Conservation (phyloP, 1,139 yeast genomes). For the Pichia sp. region DNA sequence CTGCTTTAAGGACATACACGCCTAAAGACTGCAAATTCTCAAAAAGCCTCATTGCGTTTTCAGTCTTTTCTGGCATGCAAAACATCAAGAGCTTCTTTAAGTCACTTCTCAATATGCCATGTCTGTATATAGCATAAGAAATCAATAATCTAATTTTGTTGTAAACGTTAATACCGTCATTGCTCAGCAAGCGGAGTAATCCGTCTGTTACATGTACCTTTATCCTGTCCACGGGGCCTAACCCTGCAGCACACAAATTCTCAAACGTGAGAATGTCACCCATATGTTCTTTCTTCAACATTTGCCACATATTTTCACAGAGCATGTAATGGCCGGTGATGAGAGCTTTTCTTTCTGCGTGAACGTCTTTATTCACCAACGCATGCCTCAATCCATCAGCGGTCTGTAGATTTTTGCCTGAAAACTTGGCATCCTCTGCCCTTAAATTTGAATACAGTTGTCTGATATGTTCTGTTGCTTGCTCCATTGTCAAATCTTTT, state of each 20-base stretch:
- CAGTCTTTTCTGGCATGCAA: constrained; percentile 47
- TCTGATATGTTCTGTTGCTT: constrained; percentile 11
- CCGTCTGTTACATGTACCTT: constrained; percentile 55
- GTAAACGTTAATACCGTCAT: constrained; percentile 22
- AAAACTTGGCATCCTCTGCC: constrained; percentile 24
- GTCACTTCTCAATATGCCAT: constrained; percentile 77
- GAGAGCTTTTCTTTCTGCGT: constrained; percentile 23
- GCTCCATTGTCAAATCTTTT: constrained; percentile 22
- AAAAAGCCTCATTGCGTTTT: constrained; percentile 52
- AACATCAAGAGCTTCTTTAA: constrained; percentile 66
- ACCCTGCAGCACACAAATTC: constrained; percentile 38
- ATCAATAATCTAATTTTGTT: constrained; percentile 73
- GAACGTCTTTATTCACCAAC: constrained; percentile 26
- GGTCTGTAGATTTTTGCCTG: constrained; percentile 23
- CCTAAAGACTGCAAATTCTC: constrained; percentile 48
- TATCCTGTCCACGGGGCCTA: constrained; percentile 65
- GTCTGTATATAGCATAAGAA: constrained; percentile 74
- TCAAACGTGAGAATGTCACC: constrained; percentile 40
- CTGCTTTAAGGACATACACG: constrained; percentile 54
- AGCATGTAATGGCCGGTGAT: constrained; percentile 29
- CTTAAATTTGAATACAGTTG: constrained; percentile 21
- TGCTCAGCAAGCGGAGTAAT: constrained; percentile 49
- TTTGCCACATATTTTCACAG: constrained; percentile 22
- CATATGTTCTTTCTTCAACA: constrained; percentile 22
- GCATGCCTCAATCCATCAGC: constrained; percentile 30